phyloP scores from a whole-genome alignment of 805 yeast genomes.

The Zygoascus tannicola region DNA sequence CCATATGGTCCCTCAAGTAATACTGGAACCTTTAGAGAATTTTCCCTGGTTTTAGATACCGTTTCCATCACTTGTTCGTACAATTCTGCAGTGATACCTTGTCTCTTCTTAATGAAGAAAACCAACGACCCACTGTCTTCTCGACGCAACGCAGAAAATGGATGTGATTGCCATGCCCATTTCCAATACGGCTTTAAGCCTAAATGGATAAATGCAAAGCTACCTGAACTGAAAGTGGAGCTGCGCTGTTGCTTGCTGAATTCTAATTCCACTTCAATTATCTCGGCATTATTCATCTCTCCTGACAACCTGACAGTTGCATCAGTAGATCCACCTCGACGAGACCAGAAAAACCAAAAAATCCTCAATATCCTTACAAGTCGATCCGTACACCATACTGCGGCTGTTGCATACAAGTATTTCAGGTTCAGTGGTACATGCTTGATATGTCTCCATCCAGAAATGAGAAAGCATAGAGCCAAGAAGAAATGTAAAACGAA shows the following conservation, averaged over 20 bases:
- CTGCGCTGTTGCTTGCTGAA: slow-evolving; percentile 15
- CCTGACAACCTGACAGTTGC: slow-evolving; percentile 13
- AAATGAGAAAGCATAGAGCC: slow-evolving; percentile 43
- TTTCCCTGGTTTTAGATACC: background rate
- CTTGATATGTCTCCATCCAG: slow-evolving; percentile 50
- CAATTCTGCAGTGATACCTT: slow-evolving; percentile 15
- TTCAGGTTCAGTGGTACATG: slow-evolving; percentile 33
- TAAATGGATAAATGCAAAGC: slow-evolving; percentile 50
- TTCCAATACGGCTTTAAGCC: slow-evolving; percentile 22
- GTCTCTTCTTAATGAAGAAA: slow-evolving; percentile 10
- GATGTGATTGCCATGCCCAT: slow-evolving; percentile 62
- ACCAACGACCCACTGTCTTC: slow-evolving; percentile 8
- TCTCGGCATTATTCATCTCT: background rate
- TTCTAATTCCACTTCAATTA: background rate
- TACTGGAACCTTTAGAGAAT: slow-evolving; percentile 10
- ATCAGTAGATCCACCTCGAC: slow-evolving; percentile 27
- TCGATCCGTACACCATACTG: slow-evolving; percentile 66
- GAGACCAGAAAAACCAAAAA: slow-evolving; percentile 34
- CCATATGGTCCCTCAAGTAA: slow-evolving; percentile 70
- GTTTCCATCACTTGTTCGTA: slow-evolving; percentile 4
- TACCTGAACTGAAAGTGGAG: slow-evolving; percentile 40
- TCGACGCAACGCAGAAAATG: slow-evolving; percentile 41
- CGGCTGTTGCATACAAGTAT: slow-evolving; percentile 45
- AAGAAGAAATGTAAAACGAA: slow-evolving; percentile 45
- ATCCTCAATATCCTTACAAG: slow-evolving; percentile 47